Percentiles rank a stretch among this genome's conserved stretches.
Evolutionary conservation across 2,329 filamentous ascomycete species (phyloP).

Genomic region (Colletotrichum lupini): DNA sequence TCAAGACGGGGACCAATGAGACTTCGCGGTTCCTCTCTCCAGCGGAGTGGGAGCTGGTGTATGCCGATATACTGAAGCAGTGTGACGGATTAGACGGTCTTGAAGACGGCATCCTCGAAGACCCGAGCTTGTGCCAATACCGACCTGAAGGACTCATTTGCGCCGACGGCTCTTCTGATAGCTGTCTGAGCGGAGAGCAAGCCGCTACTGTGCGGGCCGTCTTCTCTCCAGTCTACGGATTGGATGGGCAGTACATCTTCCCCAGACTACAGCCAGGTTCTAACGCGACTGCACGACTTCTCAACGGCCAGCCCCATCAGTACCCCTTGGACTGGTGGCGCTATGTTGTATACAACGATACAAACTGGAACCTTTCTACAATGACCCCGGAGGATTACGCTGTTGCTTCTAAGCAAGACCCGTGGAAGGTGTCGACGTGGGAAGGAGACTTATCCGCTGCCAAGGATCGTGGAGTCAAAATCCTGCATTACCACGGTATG

Average conservation of each 20-base stretch:
- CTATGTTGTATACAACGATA: slow-evolving; percentile 42
- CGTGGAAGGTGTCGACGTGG: slow-evolving; percentile 52
- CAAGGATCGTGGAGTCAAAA: slow-evolving; percentile 54
- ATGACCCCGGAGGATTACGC: slow-evolving; percentile 34
- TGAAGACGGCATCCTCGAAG: slow-evolving; percentile 57
- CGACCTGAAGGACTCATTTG: slow-evolving; percentile 52
- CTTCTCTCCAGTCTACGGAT: slow-evolving; percentile 43
- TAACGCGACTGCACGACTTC: slow-evolving; percentile 39
- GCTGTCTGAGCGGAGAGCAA: slow-evolving; percentile 48
- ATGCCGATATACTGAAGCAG: slow-evolving; percentile 52
- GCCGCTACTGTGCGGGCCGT: slow-evolving; percentile 42
- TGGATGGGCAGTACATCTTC: slow-evolving; percentile 46
- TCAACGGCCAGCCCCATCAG: slow-evolving; percentile 7
- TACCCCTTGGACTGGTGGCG: slow-evolving; percentile 41
- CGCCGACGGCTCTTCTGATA: slow-evolving; percentile 46
- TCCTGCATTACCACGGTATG: slow-evolving; percentile 59
- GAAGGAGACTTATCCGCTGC: slow-evolving; percentile 52
- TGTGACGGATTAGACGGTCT: slow-evolving; percentile 62
- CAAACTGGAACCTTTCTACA: slow-evolving; percentile 8
- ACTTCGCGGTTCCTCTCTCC: slow-evolving; percentile 50
- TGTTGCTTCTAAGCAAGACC: slow-evolving; percentile 41
- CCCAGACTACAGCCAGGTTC: slow-evolving; percentile 60
- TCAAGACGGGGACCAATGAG: slow-evolving; percentile 55
- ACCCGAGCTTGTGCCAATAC: slow-evolving; percentile 21
- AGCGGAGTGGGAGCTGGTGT: slow-evolving; percentile 14